Evolutionary conservation across 1,284 basidiomycete species (phyloP).

Genomic region (Salmacisia buchloeana): DNA sequence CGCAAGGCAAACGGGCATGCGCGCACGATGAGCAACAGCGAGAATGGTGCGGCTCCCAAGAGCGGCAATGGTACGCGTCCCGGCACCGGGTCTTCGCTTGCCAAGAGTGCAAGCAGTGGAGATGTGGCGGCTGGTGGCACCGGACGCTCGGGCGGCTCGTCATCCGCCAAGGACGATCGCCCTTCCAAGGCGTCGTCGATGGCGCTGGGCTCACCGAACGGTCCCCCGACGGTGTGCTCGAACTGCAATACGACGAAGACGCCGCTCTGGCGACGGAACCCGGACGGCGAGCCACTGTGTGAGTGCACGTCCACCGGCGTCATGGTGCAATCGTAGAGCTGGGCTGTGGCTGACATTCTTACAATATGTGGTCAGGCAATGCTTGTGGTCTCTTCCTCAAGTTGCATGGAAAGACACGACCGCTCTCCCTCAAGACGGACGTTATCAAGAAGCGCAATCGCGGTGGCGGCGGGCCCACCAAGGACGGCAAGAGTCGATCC

Average conservation of each 20-base stretch:
- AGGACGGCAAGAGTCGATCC: constrained; percentile 3
- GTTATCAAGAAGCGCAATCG: constrained; percentile 83
- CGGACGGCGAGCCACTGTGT: constrained; percentile 83
- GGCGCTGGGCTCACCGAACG: constrained; percentile 11
- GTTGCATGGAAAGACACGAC: constrained; percentile 88
- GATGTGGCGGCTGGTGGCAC: background rate
- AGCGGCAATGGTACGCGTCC: background rate
- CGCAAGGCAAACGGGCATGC: background rate
- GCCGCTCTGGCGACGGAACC: constrained; percentile 87
- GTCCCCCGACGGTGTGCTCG: constrained; percentile 69
- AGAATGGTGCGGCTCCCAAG: background rate
- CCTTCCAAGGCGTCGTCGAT: background rate
- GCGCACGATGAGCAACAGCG: background rate
- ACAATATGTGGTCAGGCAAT: too few relatives aligned
- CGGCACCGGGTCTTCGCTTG: background rate
- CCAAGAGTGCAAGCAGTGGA: constrained; percentile 5
- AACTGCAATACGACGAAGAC: constrained; percentile 95
- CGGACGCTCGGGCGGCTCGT: too few relatives aligned
- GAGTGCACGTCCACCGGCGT: background rate
- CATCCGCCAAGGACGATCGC: too few relatives aligned
- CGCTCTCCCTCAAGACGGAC: constrained; percentile 88
- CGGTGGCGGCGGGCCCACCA: constrained; percentile 17
- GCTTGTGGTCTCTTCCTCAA: constrained; percentile 61
- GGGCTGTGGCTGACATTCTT: constrained; percentile 18
- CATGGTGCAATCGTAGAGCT: constrained; percentile 23